Conservation (phyloP, 1,139 yeast genomes). For the Hyphopichia pseudoburtonii region DNA sequence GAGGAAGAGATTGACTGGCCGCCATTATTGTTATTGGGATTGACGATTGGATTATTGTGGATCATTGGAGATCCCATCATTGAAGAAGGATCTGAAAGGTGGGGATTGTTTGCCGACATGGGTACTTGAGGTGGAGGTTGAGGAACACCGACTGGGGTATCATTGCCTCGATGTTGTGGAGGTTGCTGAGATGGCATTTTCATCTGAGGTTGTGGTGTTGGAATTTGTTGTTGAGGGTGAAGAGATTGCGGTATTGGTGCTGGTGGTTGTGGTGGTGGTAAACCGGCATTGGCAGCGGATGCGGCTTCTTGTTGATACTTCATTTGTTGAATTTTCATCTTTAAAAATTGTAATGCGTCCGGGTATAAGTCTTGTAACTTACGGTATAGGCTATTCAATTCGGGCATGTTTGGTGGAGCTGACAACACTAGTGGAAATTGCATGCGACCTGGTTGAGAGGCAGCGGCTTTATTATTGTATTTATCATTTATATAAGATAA, state of each 20-base stretch:
- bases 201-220: slow-evolving; percentile 7
- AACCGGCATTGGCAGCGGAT: slow-evolving; percentile 16
- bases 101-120: too few relatives aligned
- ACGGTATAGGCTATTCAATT: slow-evolving; percentile 45
- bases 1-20: neutral
- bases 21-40: neutral
- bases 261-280: slow-evolving; percentile 5
- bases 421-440: slow-evolving; percentile 53
- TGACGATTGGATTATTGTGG: neutral
- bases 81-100: neutral
- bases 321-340: slow-evolving; percentile 45
- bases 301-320: slow-evolving; percentile 22
- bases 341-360: slow-evolving; percentile 52
- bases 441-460: slow-evolving; percentile 29
- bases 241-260: too few relatives aligned
- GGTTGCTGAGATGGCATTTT: slow-evolving; percentile 4
- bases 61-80: neutral
- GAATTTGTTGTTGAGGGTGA: slow-evolving; percentile 12
- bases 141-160: neutral
- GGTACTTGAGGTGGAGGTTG: neutral
- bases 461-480: slow-evolving; percentile 39
- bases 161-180: neutral
- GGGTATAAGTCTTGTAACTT: slow-evolving; percentile 54
- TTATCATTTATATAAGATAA: slow-evolving; percentile 53
- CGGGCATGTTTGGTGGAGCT: slow-evolving; percentile 59